Conservation (phyloP, 495 filamentous ascomycete genomes). For the Evansstolkia leycettana region DNA sequence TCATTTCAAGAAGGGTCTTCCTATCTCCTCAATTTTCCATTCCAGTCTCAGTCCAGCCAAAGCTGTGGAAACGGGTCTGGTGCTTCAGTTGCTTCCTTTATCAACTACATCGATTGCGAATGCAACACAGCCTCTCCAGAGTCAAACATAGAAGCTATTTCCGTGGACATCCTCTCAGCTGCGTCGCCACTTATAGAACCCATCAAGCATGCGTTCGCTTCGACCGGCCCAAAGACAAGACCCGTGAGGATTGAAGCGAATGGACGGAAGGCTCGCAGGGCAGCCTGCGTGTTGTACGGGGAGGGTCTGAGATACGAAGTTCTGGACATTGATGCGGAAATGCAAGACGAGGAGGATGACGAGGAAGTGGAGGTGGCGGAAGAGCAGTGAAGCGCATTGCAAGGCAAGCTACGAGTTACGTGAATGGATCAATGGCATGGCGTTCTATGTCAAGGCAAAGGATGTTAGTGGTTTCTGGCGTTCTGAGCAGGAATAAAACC, state of each 20-base stretch:
- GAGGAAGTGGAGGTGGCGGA: slow-evolving; percentile 9
- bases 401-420: too few species aligned
- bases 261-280: slow-evolving; percentile 38
- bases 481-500: too few species aligned
- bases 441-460: too few species aligned
- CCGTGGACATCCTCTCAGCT: slow-evolving; percentile 13
- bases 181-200: slow-evolving; percentile 5
- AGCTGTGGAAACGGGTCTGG: slow-evolving; percentile 1
- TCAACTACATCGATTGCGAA: slow-evolving; percentile 10
- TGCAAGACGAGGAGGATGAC: slow-evolving; percentile 20
- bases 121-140: slow-evolving; percentile 3
- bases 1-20: slow-evolving; percentile 10
- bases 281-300: slow-evolving; percentile 42
- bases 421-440: too few species aligned
- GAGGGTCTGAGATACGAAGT: slow-evolving; percentile 44
- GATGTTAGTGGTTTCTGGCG: too few species aligned
- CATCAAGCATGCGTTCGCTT: slow-evolving; percentile 23
- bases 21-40: slow-evolving; percentile 28
- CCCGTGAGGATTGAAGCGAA: slow-evolving; percentile 41
- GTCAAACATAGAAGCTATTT: slow-evolving; percentile 8
- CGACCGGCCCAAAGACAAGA: slow-evolving; percentile 24
- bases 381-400: slow-evolving; percentile 5
- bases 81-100: background rate
- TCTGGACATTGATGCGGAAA: slow-evolving; percentile 40
- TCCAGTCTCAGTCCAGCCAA: slow-evolving; percentile 11